Percentiles rank a stretch among this genome's conserved stretches.
Evolutionary conservation across 2,329 filamentous ascomycete genomes (phyloP).

Genomic region (Lachnellula occidentalis): DNA sequence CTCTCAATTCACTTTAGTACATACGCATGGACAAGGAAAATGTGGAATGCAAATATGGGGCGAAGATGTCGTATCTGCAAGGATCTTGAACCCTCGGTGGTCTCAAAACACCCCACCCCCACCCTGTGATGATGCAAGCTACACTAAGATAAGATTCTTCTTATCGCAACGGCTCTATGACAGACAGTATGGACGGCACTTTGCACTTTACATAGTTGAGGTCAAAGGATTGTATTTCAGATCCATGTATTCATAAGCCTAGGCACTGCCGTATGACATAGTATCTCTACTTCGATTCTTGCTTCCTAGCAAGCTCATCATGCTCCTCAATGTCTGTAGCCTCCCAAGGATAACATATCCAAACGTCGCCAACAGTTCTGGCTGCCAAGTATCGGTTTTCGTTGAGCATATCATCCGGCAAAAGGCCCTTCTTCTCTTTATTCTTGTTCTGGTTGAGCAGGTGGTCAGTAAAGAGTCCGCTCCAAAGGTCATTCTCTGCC

Average conservation of each 20-base stretch:
- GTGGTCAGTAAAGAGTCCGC: constrained; percentile 8
- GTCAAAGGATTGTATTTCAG: neutral
- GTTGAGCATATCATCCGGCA: constrained; percentile 73
- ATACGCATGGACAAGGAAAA: too few species aligned
- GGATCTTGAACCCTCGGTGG: too few species aligned
- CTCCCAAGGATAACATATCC: constrained; percentile 99
- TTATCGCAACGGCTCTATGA: too few species aligned
- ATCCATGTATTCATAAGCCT: neutral
- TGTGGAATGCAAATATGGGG: too few species aligned
- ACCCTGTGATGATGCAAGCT: neutral
- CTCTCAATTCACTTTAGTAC: too few species aligned
- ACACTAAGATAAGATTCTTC: neutral
- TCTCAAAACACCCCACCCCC: neutral
- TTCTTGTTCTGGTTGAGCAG: constrained; percentile 73
- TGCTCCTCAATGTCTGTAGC: constrained; percentile 91
- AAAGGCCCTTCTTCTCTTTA: constrained; percentile 85
- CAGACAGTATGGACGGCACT: too few species aligned
- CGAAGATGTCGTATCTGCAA: too few species aligned
- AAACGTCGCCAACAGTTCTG: constrained; percentile 83
- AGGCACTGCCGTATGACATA: neutral
- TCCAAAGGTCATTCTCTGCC: neutral
- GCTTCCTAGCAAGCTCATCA: constrained; percentile 57
- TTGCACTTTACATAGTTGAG: neutral
- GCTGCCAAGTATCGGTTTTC: constrained; percentile 76
- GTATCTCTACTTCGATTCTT: constrained; percentile 13